Evolutionary conservation across 352 stramenopile genomes (phyloP).

Genomic region (Thalassiosira mediterranea): DNA sequence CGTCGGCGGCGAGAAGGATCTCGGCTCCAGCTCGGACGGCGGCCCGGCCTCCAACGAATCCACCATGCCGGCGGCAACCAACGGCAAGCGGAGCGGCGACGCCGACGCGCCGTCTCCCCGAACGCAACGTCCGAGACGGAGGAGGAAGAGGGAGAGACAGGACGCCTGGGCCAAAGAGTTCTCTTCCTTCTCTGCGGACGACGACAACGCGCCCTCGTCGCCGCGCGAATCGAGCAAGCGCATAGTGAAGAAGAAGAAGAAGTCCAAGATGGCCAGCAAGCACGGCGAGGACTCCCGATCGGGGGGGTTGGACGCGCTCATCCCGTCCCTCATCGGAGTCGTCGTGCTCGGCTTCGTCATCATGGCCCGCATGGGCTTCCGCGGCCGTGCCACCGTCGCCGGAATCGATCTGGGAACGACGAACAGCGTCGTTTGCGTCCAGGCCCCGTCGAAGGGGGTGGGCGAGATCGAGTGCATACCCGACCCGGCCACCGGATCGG

Average conservation of each 20-base stretch:
- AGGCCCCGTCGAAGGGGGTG: slow-evolving; percentile 65
- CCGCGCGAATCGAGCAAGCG: slow-evolving; percentile 12
- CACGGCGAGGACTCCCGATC: slow-evolving; percentile 62
- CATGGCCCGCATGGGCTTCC: slow-evolving; percentile 82
- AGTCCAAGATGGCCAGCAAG: slow-evolving; percentile 57
- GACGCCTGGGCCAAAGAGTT: slow-evolving; percentile 21
- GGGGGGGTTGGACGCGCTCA: slow-evolving; percentile 65
- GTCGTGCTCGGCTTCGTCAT: slow-evolving; percentile 60
- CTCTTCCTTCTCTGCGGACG: neutral
- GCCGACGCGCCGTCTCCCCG: neutral
- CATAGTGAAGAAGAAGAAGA: slow-evolving; percentile 54
- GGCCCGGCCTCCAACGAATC: neutral
- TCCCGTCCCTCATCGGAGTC: slow-evolving; percentile 70
- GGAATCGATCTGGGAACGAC: slow-evolving; percentile 89
- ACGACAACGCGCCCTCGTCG: neutral
- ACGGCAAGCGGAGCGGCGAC: too few species aligned
- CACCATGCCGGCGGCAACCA: too few species aligned
- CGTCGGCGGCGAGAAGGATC: too few species aligned
- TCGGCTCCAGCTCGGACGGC: slow-evolving; percentile 1
- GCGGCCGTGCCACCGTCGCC: slow-evolving; percentile 78
- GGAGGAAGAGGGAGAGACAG: slow-evolving; percentile 30
- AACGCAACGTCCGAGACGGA: slow-evolving; percentile 5
- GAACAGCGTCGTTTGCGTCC: slow-evolving; percentile 86
- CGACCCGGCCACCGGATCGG: slow-evolving; percentile 66
- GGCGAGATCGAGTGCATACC: slow-evolving; percentile 76